Percentiles rank a stretch among this genome's conserved stretches.
phyloP scores from a whole-genome alignment of 1,284 basidiomycete genomes.

The Exobasidium cylindrosporum region DNA sequence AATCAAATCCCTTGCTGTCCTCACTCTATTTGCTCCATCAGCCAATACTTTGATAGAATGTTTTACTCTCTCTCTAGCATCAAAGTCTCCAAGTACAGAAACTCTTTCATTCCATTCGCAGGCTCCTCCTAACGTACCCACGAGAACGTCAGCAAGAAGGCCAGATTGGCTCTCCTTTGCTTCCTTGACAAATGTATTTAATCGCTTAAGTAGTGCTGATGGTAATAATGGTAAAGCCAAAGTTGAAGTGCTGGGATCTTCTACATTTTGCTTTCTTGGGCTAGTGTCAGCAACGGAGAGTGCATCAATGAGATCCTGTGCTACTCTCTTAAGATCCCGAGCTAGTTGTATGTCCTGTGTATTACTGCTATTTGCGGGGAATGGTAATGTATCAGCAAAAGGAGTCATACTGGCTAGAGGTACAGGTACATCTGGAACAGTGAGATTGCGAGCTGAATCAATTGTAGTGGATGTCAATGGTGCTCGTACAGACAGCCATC shows the following conservation, averaged over 20 bases:
- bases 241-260: constrained; percentile 10
- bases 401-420: constrained; percentile 40
- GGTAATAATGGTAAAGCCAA: constrained; percentile 47
- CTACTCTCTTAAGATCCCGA: constrained; percentile 34
- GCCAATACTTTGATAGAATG: constrained; percentile 35
- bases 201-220: constrained; percentile 34
- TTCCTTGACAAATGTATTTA: constrained; percentile 41
- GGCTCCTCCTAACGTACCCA: constrained; percentile 50
- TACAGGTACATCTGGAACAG: constrained; percentile 43
- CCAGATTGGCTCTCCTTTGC: constrained; percentile 35
- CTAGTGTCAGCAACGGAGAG: constrained; percentile 9
- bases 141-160: constrained; percentile 46
- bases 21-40: constrained; percentile 42
- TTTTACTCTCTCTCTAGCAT: constrained; percentile 38
- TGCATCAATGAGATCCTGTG: constrained; percentile 38
- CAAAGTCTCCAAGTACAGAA: constrained; percentile 42
- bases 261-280: constrained; percentile 3
- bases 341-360: background rate
- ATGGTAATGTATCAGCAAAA: constrained; percentile 36
- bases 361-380: constrained; percentile 25
- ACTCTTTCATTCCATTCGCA: constrained; percentile 51
- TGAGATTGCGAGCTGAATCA: constrained; percentile 39
- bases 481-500: constrained; percentile 44
- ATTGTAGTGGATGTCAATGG: constrained; percentile 42
- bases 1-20: constrained; percentile 44